Evolutionary conservation across 345 rosid genomes (phyloP).

Genomic region (Arabis hirsuta): DNA sequence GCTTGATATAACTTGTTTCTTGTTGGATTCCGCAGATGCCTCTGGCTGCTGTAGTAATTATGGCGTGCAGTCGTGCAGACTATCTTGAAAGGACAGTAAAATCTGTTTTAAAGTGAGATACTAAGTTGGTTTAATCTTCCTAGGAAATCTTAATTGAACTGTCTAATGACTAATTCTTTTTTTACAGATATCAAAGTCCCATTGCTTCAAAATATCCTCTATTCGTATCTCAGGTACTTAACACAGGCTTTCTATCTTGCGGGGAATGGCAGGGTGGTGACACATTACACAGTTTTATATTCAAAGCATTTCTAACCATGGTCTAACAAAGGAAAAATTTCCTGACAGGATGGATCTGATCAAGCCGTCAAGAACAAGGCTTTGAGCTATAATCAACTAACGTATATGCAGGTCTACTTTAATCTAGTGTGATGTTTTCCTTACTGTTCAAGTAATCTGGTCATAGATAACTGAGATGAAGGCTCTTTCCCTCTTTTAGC

Average conservation of each 20-base stretch:
- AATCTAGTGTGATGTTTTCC: slow-evolving; percentile 21
- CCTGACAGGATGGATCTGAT: slow-evolving; percentile 77
- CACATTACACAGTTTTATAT: slow-evolving; percentile 27
- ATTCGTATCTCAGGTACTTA: slow-evolving; percentile 85
- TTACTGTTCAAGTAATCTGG: slow-evolving; percentile 19
- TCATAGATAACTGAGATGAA: slow-evolving; percentile 23
- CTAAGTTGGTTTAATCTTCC: slow-evolving; percentile 5
- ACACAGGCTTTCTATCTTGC: slow-evolving; percentile 14
- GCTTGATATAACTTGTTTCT: slow-evolving; percentile 28
- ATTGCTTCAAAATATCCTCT: slow-evolving; percentile 86
- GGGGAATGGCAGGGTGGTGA: slow-evolving; percentile 14
- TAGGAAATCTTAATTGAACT: not conserved
- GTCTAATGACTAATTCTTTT: slow-evolving; percentile 30
- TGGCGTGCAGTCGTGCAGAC: slow-evolving; percentile 99
- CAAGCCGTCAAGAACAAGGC: slow-evolving; percentile 74
- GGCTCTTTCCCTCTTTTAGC: slow-evolving; percentile 53
- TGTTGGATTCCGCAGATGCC: slow-evolving; percentile 57
- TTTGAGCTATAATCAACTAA: slow-evolving; percentile 77
- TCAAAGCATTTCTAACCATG: slow-evolving; percentile 23
- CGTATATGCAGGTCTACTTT: slow-evolving; percentile 78
- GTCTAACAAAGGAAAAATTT: slow-evolving; percentile 3
- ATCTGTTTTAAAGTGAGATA: slow-evolving; percentile 72
- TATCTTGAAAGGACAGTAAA: slow-evolving; percentile 84
- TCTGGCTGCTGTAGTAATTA: slow-evolving; percentile 90
- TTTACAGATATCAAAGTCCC: slow-evolving; percentile 69